phyloP scores from a whole-genome alignment of 129 eudicot species.

The Escallonia herrerae region DNA sequence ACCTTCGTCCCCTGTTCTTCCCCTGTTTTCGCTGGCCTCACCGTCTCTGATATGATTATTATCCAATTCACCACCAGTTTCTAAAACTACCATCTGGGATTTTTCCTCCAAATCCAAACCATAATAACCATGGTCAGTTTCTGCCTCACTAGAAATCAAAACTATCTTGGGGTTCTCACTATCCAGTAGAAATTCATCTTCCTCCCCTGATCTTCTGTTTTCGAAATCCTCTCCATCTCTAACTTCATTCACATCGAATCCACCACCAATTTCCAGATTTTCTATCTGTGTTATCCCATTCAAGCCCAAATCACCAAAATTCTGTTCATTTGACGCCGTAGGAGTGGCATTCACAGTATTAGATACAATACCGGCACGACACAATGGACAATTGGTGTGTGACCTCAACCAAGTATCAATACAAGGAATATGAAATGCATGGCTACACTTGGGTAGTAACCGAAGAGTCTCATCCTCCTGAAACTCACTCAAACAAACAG shows the following conservation, averaged over 20 bases:
- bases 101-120: too few relatives aligned
- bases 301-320: background rate
- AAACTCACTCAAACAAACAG: conserved; percentile 60
- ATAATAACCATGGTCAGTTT: too few relatives aligned
- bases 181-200: background rate
- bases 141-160: background rate
- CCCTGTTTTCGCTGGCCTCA: too few relatives aligned
- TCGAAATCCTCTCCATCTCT: conserved; percentile 5
- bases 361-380: conserved; percentile 51
- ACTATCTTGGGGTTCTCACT: conserved; percentile 4
- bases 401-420: conserved; percentile 72
- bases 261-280: conserved; percentile 14
- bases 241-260: conserved; percentile 8
- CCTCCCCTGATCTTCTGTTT: conserved; percentile 26
- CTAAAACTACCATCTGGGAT: too few relatives aligned
- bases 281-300: conserved; percentile 12
- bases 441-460: conserved; percentile 64
- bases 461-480: conserved; percentile 42
- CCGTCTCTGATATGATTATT: too few relatives aligned
- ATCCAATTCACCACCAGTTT: too few relatives aligned
- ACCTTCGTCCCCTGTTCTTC: too few relatives aligned
- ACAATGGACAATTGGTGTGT: conserved; percentile 58
- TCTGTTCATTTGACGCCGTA: conserved; percentile 15
- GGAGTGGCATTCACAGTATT: conserved; percentile 9
- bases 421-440: conserved; percentile 62